Percentiles rank a stretch among this genome's conserved stretches.
These are phyloP conservation scores for Trichoderma afroharzianum DNA, from an alignment of 2,329 filamentous ascomycete species.

Conservation along the genomic window DNA sequence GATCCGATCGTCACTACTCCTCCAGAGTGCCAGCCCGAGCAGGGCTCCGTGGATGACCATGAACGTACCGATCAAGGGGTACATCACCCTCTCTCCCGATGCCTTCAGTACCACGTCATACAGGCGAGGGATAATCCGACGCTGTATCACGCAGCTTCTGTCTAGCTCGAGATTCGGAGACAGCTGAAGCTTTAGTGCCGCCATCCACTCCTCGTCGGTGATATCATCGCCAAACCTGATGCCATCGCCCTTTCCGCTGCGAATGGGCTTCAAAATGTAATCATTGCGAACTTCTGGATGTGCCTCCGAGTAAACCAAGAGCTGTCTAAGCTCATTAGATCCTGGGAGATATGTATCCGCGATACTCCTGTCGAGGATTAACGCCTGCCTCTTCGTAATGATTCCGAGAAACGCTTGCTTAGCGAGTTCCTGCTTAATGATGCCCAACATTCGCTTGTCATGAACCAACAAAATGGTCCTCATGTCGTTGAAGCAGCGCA, in stretches of 20 bases:
- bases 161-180: conserved; percentile 12
- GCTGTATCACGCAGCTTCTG: conserved; percentile 29
- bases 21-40: conserved; percentile 32
- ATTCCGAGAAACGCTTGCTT: conserved; percentile 25
- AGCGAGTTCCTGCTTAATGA: conserved; percentile 34
- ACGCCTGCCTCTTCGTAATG: conserved; percentile 28
- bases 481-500: conserved; percentile 40
- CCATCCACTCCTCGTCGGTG: conserved; percentile 27
- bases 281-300: conserved; percentile 22
- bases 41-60: conserved; percentile 29
- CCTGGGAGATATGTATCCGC: conserved; percentile 35
- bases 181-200: conserved; percentile 22
- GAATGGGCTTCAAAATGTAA: conserved; percentile 38
- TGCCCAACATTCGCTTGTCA: conserved; percentile 42
- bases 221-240: conserved; percentile 40
- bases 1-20: conserved; percentile 30
- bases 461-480: conserved; percentile 39
- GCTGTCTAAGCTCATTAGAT: conserved; percentile 24
- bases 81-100: conserved; percentile 24
- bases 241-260: conserved; percentile 37
- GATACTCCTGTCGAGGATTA: conserved; percentile 27
- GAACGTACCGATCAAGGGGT: conserved; percentile 35
- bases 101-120: conserved; percentile 32
- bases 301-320: conserved; percentile 19
- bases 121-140: conserved; percentile 28